Percentiles rank a stretch among this genome's conserved stretches.
Conservation (phyloP, 2,329 filamentous ascomycete species). For the Fusarium ambrosium region DNA sequence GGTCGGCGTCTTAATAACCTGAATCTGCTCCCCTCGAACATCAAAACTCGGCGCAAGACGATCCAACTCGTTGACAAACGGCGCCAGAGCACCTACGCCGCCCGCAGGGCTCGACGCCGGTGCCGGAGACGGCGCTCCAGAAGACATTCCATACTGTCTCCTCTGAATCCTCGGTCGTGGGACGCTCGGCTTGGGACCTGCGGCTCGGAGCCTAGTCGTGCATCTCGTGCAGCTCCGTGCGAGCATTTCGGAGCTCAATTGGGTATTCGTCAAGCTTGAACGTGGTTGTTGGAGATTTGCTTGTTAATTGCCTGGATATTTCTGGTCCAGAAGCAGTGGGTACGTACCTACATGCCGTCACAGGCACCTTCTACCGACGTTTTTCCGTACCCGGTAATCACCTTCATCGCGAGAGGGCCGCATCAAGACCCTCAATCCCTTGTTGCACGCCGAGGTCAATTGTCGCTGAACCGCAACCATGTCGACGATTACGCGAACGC, state of each 20-base stretch:
- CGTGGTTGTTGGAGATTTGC: constrained; percentile 15
- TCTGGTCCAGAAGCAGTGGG: constrained; percentile 31
- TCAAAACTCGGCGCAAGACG: constrained; percentile 92
- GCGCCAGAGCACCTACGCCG: constrained; percentile 60
- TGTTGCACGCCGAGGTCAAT: constrained; percentile 43
- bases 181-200: constrained; percentile 40
- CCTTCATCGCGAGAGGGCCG: constrained; percentile 28
- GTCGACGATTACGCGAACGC: constrained; percentile 90
- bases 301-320: constrained; percentile 38
- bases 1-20: constrained; percentile 82
- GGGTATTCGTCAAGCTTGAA: constrained; percentile 6
- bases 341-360: constrained; percentile 42
- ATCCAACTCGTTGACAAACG: constrained; percentile 81
- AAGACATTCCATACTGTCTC: constrained; percentile 57
- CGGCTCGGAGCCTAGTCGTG: constrained; percentile 44
- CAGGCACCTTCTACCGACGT: constrained; percentile 42
- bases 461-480: constrained; percentile 67
- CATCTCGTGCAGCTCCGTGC: constrained; percentile 53
- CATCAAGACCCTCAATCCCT: constrained; percentile 29
- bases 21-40: constrained; percentile 83
- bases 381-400: constrained; percentile 48
- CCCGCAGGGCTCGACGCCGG: constrained; percentile 38
- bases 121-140: constrained; percentile 49
- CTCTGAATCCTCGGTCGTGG: constrained; percentile 53
- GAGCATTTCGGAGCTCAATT: constrained; percentile 49